A percentile compares a stretch with the other conserved stretches of the same genome.
Evolutionary conservation across 2,329 filamentous ascomycete genomes (phyloP).

Genomic region (Colletotrichum cordylinicola): DNA sequence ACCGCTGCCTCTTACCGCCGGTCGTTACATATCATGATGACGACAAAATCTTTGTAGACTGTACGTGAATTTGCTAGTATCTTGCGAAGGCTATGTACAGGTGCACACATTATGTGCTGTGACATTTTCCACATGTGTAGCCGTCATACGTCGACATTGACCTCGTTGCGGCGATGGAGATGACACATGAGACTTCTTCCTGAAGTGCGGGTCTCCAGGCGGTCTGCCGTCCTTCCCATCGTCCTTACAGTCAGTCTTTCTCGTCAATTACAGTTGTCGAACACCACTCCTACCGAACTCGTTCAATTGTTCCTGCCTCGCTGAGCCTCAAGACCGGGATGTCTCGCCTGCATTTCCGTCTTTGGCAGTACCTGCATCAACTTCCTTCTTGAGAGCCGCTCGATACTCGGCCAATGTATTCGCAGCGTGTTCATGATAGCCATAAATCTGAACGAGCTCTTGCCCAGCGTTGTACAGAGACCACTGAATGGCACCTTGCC

Average conservation of each 20-base stretch:
- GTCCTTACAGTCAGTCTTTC: background rate
- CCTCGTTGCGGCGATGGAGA: background rate
- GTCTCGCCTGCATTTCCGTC: background rate
- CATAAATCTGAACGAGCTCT: conserved; percentile 24
- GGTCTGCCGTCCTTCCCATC: background rate
- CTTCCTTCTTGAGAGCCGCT: conserved; percentile 28
- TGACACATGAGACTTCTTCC: background rate
- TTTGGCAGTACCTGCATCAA: background rate
- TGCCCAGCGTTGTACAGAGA: conserved; percentile 25
- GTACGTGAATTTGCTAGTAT: background rate
- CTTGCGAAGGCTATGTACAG: background rate
- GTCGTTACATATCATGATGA: conserved; percentile 63
- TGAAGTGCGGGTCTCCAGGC: background rate
- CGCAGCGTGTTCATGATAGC: conserved; percentile 27
- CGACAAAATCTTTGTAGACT: background rate
- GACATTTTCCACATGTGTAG: background rate
- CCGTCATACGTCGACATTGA: background rate
- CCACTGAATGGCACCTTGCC: conserved; percentile 12
- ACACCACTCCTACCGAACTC: background rate
- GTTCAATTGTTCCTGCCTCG: background rate
- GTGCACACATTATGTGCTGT: background rate
- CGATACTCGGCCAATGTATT: conserved; percentile 23
- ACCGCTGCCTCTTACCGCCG: conserved; percentile 75
- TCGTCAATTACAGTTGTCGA: background rate
- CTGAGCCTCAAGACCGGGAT: background rate